Base-by-base conservation (phyloP, 202 grass and related monocot genomes). In the Saccharum hybrid region DNA sequence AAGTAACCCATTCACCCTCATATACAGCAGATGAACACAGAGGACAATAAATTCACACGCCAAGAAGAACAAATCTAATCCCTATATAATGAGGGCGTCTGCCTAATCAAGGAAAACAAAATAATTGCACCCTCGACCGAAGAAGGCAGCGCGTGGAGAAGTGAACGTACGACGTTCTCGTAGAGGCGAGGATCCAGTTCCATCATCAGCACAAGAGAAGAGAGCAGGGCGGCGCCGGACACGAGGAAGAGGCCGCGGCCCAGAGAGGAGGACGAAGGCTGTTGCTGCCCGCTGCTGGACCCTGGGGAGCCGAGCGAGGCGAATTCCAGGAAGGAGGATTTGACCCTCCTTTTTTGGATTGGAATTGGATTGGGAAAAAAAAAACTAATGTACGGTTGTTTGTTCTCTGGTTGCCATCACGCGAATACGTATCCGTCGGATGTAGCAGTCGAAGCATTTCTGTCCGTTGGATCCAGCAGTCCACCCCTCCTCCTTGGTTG, bases 161-260 rank as follows among this genome's bases (percentile, higher is more conserved):
- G 49, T 56, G 36, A 49, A 75, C 89, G 30, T 82, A 97, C 94
- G 63, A 94, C 69, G 88, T 88, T 79, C 79, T 97, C 89, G 85
- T 97, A 94, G 65, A 90, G 91, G 41, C 84, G 88, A 40, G 91
- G 91, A 94, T 94, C 94, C 80, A 97, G 85, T 74, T 94, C 91
- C 91, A 94, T 90, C 89, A 92, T 88, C 21, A 66, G 80, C 87
- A 68, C 37, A 10, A 49, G 62, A 63, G 68, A 36, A 45, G 78
- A 48, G 45, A 31, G 12, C 38, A 86, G 9, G 75, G 46, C 46
- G 68, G 34, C 74, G 80, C 51, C 68, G 80, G 80, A 80, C 74
- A 69, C 75, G 52, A n/a, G 33, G 66, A 59, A 67, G 8, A 30
- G 10, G 23, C 1, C 0, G 59, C 59, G 3, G 38, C n/a, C 16